These are phyloP conservation scores for Yarrowia osloensis DNA, from an alignment of 805 yeast genomes.

Conservation along the genomic window DNA sequence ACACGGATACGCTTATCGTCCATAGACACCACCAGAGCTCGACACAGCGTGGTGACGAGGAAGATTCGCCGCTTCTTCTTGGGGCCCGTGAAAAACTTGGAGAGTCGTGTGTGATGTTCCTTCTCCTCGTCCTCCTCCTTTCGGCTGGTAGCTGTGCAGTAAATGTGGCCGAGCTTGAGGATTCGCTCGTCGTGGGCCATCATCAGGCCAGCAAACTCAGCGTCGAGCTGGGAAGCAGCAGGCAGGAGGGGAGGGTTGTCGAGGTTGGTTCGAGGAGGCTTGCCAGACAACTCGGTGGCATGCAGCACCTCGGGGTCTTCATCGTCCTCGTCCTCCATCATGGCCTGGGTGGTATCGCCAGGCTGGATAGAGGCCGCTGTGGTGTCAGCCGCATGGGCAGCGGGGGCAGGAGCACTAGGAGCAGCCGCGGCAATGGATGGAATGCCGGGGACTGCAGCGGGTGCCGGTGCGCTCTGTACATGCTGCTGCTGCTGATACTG, in stretches of 20 bases:
- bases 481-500: conserved; percentile 2
- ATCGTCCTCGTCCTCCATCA: not conserved
- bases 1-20: conserved; percentile 41
- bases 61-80: conserved; percentile 40
- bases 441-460: not conserved
- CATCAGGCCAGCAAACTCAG: conserved; percentile 51
- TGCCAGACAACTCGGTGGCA: conserved; percentile 24
- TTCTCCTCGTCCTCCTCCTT: conserved; percentile 35
- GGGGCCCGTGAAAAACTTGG: conserved; percentile 39
- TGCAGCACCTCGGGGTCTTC: conserved; percentile 12
- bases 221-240: conserved; percentile 51
- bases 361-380: not conserved
- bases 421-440: not conserved
- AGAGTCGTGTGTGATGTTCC: conserved; percentile 36
- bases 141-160: conserved; percentile 31
- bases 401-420: conserved; percentile 1
- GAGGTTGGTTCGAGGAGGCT: conserved; percentile 14
- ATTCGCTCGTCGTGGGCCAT: conserved; percentile 52
- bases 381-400: not conserved
- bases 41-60: conserved; percentile 43
- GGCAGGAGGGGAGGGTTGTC: conserved; percentile 39
- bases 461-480: not conserved
- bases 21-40: conserved; percentile 40
- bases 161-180: conserved; percentile 48
- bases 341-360: not conserved